phyloP scores from a whole-genome alignment of 176 grass and related monocot genomes.

The Hordeum vulgare region DNA sequence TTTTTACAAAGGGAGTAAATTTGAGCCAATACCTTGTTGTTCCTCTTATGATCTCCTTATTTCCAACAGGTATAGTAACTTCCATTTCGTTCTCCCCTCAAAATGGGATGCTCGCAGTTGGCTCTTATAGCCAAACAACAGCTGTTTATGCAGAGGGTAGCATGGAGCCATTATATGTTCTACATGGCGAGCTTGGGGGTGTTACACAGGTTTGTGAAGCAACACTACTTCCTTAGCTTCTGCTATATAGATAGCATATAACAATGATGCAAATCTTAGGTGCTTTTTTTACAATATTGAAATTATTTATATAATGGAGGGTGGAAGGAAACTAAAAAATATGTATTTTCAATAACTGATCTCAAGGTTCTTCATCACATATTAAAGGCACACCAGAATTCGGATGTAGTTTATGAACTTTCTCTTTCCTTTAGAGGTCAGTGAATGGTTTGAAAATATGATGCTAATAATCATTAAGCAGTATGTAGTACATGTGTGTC shows the following conservation, averaged over 20 bases:
- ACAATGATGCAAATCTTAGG: slow-evolving; percentile 41
- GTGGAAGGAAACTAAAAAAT: slow-evolving; percentile 67
- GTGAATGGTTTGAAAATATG: no score
- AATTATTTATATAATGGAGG: slow-evolving; percentile 93
- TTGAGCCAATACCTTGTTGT: neutral
- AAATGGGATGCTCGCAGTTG: slow-evolving; percentile 88
- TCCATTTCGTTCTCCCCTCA: slow-evolving; percentile 77
- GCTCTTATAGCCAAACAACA: slow-evolving; percentile 88
- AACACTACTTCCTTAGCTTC: neutral
- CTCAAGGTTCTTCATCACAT: slow-evolving; percentile 7
- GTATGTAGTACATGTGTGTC: no score
- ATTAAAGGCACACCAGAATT: neutral
- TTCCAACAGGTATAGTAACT: slow-evolving; percentile 65
- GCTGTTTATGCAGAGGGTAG: slow-evolving; percentile 75
- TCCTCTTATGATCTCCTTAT: neutral
- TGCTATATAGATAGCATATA: neutral
- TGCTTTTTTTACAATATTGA: slow-evolving; percentile 92
- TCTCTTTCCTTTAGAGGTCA: no score
- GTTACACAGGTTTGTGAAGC: slow-evolving; percentile 76
- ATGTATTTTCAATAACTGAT: neutral
- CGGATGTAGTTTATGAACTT: no score
- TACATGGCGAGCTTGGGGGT: slow-evolving; percentile 82
- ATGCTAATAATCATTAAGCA: no score
- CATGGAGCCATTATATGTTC: slow-evolving; percentile 86
- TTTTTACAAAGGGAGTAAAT: no score